Percentiles rank a stretch among this genome's conserved stretches.
Evolutionary conservation across 805 yeast genomes (phyloP).

Genomic region (Cyberlindnera nakhonratchasimensis): DNA sequence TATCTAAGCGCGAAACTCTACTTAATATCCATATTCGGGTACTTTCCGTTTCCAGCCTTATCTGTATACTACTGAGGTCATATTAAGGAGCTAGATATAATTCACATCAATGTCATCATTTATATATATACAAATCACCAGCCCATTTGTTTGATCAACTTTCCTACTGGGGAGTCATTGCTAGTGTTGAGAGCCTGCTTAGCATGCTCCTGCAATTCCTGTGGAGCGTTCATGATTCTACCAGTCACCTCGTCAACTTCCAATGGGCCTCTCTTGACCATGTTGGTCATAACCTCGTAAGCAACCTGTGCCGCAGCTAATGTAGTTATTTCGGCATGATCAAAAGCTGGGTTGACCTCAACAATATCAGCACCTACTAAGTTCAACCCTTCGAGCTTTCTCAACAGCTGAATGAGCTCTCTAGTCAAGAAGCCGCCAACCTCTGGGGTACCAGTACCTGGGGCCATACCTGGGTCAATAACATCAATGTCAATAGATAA

Average conservation of each 20-base stretch:
- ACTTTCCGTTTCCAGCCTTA: no score
- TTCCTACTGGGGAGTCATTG: conserved; percentile 3
- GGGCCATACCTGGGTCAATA: conserved; percentile 69
- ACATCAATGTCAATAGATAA: conserved; percentile 78
- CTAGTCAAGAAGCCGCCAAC: conserved; percentile 71
- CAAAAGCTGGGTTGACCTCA: conserved; percentile 67
- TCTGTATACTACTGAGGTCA: no score
- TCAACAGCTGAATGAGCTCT: conserved; percentile 56
- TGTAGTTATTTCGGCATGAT: conserved; percentile 61
- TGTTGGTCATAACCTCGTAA: conserved; percentile 66
- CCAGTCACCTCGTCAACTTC: conserved; percentile 13
- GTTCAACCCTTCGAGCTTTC: conserved; percentile 56
- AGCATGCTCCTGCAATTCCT: neutral
- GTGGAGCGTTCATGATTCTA: conserved; percentile 7
- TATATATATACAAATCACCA: conserved; percentile 6
- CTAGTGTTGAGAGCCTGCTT: neutral
- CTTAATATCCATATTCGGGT: no score
- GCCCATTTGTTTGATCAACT: conserved; percentile 14
- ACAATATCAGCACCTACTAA: conserved; percentile 76
- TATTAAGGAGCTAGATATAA: no score
- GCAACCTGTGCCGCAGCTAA: conserved; percentile 71
- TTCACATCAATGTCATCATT: neutral
- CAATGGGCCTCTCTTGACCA: conserved; percentile 59
- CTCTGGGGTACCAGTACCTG: conserved; percentile 80
- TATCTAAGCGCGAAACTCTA: conserved; percentile 1